Percentiles rank a stretch among this genome's conserved stretches.
These are phyloP conservation scores for Alternaria conjuncta DNA, from an alignment of 2,329 filamentous ascomycete genomes.

Conservation along the genomic window DNA sequence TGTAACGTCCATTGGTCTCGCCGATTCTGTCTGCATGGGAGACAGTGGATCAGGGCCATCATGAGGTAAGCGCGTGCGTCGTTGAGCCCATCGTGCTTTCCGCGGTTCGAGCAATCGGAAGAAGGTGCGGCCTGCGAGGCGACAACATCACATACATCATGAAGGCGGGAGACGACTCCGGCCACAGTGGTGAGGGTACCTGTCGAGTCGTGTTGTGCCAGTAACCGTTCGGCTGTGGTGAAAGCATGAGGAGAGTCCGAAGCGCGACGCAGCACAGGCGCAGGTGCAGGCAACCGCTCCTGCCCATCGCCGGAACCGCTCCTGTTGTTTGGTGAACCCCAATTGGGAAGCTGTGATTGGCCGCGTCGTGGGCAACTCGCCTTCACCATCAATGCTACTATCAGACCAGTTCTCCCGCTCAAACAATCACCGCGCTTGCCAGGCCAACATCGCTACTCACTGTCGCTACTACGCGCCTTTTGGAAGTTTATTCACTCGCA, in stretches of 20 bases:
- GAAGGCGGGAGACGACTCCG: neutral
- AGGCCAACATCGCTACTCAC: conserved; percentile 15
- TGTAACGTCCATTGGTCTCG: neutral
- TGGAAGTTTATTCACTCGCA: conserved; percentile 26
- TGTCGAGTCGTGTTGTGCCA: neutral
- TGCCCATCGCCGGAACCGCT: neutral
- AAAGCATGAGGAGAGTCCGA: conserved; percentile 5
- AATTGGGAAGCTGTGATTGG: conserved; percentile 8
- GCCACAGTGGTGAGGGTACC: neutral
- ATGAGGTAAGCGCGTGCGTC: neutral
- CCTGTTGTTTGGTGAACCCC: neutral
- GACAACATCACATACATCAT: neutral
- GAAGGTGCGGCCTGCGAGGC: neutral
- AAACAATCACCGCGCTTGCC: conserved; percentile 23
- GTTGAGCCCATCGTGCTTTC: neutral
- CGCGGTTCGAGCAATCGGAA: neutral
- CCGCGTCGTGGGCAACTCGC: neutral
- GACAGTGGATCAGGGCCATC: neutral
- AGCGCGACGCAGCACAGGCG: neutral
- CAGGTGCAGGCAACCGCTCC: neutral
- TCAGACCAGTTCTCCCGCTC: conserved; percentile 16
- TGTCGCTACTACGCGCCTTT: conserved; percentile 18
- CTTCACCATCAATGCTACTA: conserved; percentile 22
- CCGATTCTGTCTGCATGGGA: neutral
- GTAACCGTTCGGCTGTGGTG: neutral